A percentile compares a stretch with the other conserved stretches of the same genome.
Evolutionary conservation across 495 filamentous ascomycete genomes (phyloP).

Genomic region (Lophiostoma macrostomum): DNA sequence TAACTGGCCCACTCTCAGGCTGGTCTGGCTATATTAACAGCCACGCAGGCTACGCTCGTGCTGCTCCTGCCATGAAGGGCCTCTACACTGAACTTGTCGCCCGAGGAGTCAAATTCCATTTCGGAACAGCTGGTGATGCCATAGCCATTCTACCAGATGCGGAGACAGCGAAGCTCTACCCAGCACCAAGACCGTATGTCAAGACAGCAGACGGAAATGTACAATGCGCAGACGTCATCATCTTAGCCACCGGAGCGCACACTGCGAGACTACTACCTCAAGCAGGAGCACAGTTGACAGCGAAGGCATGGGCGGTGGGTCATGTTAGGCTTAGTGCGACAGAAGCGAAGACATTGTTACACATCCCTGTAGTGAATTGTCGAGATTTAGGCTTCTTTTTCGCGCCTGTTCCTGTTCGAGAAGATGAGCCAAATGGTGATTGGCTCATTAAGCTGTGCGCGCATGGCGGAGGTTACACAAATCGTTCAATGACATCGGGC

Average conservation of each 20-base stretch:
- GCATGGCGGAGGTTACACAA: slow-evolving; percentile 53
- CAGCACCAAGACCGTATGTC: neutral
- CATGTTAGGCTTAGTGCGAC: slow-evolving; percentile 53
- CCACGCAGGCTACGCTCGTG: slow-evolving; percentile 53
- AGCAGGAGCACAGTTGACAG: slow-evolving; percentile 38
- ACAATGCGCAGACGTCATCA: slow-evolving; percentile 42
- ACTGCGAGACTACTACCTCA: slow-evolving; percentile 44
- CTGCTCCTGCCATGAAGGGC: slow-evolving; percentile 44
- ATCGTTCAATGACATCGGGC: slow-evolving; percentile 20
- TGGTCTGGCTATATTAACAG: slow-evolving; percentile 57
- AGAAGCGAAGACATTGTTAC: slow-evolving; percentile 50
- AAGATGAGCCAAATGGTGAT: slow-evolving; percentile 8
- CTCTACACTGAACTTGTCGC: slow-evolving; percentile 31
- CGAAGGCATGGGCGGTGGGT: slow-evolving; percentile 52
- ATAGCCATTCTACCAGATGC: slow-evolving; percentile 2
- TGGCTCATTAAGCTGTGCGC: slow-evolving; percentile 54
- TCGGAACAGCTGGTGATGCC: slow-evolving; percentile 28
- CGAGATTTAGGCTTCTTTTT: slow-evolving; percentile 60
- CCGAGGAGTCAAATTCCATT: slow-evolving; percentile 40
- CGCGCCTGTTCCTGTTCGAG: slow-evolving; percentile 54
- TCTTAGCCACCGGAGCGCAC: slow-evolving; percentile 48
- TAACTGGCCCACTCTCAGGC: slow-evolving; percentile 48
- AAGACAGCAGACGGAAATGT: slow-evolving; percentile 34
- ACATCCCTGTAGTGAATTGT: slow-evolving; percentile 54
- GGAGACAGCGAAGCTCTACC: slow-evolving; percentile 26